Evolutionary conservation across 2,329 filamentous ascomycete species (phyloP), one percentile per base, ranked within the genome.

Genomic region (Cercospora citrullina): DNA sequence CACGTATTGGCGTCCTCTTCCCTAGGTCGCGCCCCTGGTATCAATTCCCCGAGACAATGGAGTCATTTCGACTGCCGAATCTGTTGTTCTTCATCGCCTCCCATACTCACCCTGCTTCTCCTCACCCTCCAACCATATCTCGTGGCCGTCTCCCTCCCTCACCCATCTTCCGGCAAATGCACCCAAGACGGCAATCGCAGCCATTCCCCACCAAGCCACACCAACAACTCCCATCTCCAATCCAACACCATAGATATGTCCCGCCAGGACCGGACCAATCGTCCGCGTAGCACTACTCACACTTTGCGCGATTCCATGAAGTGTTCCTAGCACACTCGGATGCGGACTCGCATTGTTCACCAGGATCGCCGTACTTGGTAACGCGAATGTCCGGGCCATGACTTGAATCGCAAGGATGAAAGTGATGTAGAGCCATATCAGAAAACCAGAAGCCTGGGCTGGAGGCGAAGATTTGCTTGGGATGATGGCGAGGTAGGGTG

Each of bases 91-190:
- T 60, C 62, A 58, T n/a, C 62, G 45, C 8, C 39, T 48, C 1
- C 57, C 59, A 16, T 63, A 61, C 31, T 64, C 64, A n/a, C 65
- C 70, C 64, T 75, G 72, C 62, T 78, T 75, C 65, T 86, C 84
- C 2, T 86, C 84, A 3, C 80, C 84, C 23, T 85, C 82, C 0
- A 87, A 73, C 69, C 81, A 78, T 21, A 87, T 84, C 76, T 89
- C 87, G 76, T 89, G 87, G 1, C 88, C 88, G 71, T 82, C 85
- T 0, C 89, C 89, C 72, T 91, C 89, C 60, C 86, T 84, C 10
- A 91, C 86, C 62, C 83, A 83, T 77, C 87, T 81, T 0, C 87
- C 85, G 12, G 87, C 83, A 3, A 84, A 74, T 75, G 87, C 89
- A 0, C 87, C 88, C 4, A 87, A 63, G 1, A 84, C 77, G 1